phyloP scores from a whole-genome alignment of 768 basidiomycete genomes.

The Pisolithus marmoratus region DNA sequence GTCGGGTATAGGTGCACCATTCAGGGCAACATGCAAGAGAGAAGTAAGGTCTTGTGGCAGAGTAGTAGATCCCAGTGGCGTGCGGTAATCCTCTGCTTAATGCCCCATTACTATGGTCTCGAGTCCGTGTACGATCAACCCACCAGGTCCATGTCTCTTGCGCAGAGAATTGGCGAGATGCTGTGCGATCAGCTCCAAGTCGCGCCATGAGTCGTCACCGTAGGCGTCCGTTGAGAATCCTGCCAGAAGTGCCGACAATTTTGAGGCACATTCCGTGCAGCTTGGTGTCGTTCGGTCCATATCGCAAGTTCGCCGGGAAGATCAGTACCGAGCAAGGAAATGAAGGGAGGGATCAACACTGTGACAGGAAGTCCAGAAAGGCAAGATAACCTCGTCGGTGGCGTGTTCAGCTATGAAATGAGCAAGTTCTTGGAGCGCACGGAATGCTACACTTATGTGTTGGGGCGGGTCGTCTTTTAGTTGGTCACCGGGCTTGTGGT shows the following conservation, averaged over 20 bases:
- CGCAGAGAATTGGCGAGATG: conserved; percentile 60
- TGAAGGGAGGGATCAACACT: too few species aligned
- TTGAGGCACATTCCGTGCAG: conserved; percentile 25
- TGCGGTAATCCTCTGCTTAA: conserved; percentile 61
- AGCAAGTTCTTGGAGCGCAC: too few species aligned
- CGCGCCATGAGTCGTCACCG: conserved; percentile 38
- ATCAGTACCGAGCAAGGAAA: not conserved
- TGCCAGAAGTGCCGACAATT: conserved; percentile 29
- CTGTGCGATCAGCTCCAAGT: conserved; percentile 47
- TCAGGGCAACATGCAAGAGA: conserved; percentile 51
- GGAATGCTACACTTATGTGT: too few species aligned
- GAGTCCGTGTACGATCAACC: conserved; percentile 7
- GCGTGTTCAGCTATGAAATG: too few species aligned
- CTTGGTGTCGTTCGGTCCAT: conserved; percentile 5
- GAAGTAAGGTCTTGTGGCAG: conserved; percentile 62
- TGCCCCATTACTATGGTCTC: conserved; percentile 11
- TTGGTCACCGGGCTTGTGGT: too few species aligned
- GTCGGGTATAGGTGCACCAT: conserved; percentile 41
- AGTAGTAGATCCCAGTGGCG: conserved; percentile 55
- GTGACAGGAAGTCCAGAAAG: too few species aligned
- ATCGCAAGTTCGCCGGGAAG: not conserved
- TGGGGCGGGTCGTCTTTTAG: too few species aligned
- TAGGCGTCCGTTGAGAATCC: conserved; percentile 28
- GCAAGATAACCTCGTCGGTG: too few species aligned
- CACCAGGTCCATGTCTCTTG: conserved; percentile 48